phyloP scores from a whole-genome alignment of 306 rosid species.

The Rosa rugosa region DNA sequence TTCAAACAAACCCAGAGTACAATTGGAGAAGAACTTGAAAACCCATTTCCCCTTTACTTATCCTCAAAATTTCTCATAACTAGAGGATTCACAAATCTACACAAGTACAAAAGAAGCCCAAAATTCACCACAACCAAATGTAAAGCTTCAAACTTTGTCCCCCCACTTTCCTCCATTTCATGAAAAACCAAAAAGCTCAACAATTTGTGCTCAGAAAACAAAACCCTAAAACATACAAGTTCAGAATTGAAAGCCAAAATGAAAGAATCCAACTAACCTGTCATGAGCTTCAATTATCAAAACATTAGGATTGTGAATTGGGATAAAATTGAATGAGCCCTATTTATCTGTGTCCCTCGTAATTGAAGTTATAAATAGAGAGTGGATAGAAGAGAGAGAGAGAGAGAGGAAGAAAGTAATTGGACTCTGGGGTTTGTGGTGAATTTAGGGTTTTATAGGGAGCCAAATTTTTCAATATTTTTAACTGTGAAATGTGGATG shows the following conservation, averaged over 20 bases:
- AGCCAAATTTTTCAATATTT: not conserved
- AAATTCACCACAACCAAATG: not conserved
- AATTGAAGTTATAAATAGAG: conserved; percentile 5
- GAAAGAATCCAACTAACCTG: conserved; percentile 10
- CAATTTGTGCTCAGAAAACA: conserved; percentile 5
- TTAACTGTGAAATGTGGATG: conserved; percentile 17
- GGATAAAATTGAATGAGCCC: not conserved
- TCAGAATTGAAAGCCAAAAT: not conserved
- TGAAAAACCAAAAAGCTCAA: conserved; percentile 7
- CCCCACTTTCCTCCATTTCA: conserved; percentile 28
- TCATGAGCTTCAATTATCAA: conserved; percentile 7
- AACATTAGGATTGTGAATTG: not conserved
- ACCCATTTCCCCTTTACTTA: not conserved
- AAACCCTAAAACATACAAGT: not conserved
- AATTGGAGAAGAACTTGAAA: not conserved
- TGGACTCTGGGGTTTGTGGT: conserved; percentile 3
- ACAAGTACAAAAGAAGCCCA: not conserved
- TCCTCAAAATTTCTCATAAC: not conserved
- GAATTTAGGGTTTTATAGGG: conserved; percentile 30
- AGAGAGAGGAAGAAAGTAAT: conserved; percentile 18
- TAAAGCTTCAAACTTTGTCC: not conserved
- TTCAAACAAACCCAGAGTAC: conserved; percentile 2
- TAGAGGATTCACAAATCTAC: not conserved
- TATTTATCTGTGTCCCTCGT: not conserved
- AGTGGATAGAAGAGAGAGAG: conserved; percentile 14